Percentiles rank a stretch among this genome's conserved stretches.
Evolutionary conservation across 129 eudicot species (phyloP).

Genomic region (Saussurea involucrata): DNA sequence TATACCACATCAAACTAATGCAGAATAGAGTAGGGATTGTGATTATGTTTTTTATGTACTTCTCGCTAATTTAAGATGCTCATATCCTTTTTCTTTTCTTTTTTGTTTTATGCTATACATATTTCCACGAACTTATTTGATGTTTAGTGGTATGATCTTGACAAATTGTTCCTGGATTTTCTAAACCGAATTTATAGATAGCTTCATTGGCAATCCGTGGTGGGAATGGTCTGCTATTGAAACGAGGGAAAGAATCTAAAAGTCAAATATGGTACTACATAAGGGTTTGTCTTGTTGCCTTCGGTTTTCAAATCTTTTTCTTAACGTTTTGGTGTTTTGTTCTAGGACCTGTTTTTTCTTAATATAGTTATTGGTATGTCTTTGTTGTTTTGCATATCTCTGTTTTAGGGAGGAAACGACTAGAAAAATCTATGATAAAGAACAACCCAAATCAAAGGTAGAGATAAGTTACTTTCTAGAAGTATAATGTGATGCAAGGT

Average conservation of each 20-base stretch:
- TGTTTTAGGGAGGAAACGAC: no score
- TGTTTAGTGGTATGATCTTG: neutral
- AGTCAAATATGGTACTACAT: conserved; percentile 81
- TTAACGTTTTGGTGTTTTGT: neutral
- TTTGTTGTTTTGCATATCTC: no score
- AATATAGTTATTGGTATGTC: no score
- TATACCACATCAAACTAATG: neutral
- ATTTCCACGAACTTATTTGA: neutral
- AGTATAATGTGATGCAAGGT: no score
- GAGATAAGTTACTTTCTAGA: no score
- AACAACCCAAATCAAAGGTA: no score
- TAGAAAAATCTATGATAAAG: no score
- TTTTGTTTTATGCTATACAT: conserved; percentile 2
- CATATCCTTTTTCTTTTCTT: neutral
- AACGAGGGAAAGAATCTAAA: conserved; percentile 92
- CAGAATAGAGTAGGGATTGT: neutral
- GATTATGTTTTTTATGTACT: neutral
- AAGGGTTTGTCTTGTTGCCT: conserved; percentile 47
- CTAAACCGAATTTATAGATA: no score
- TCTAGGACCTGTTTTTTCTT: neutral
- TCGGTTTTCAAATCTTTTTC: neutral
- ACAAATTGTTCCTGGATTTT: no score
- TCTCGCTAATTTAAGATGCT: neutral
- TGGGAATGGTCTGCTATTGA: conserved; percentile 88
- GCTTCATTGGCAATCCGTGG: conserved; percentile 86